Base-by-base conservation (phyloP, 2,329 filamentous ascomycete genomes). In the Rhytidhysteron rufulum region DNA sequence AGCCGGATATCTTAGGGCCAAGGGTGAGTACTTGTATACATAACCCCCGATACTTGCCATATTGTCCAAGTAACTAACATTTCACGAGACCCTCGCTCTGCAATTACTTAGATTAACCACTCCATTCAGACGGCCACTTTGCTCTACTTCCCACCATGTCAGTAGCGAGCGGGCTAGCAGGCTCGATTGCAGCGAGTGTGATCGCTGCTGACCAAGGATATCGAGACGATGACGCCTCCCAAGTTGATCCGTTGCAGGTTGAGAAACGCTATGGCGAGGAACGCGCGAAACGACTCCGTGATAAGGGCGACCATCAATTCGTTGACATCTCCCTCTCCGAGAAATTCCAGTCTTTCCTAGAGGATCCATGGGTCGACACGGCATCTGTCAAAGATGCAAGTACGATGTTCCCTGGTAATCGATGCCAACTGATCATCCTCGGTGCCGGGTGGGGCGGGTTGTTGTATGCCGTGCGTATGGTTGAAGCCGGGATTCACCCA, bases 401-500 rank as follows among this genome's bases (percentile, higher is more conserved):
- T n/a, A 17, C 36, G 4, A 27, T 43, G 18, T 29, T 24, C 9
- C 25, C 27, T 16, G 38, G 38, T 13, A 31, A 31, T 9, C 20
- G 39, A 8, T 44, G 39, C 35, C 54, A 50, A 46, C 31, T 58
- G 18, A 44, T 67, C 13, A 66, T 74, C 22, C 50, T 72, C 9
- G 71, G 73, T 9, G 70, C 65, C 6, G 72, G 72, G 2, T 71
- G 63, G 47, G 67, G 65, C 8, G 71, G 69, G 5, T 62, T 72
- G 18, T 50, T 71, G 4, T 64, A 63, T 40, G 70, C 68, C 4
- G 64, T 64, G 1, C 54, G 63, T 2, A 45, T 72, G 17, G 53
- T 71, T 16, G 53, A 70, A 43, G 51, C 60, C 3, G 67, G 68
- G 2, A 53, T 69, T 44, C 41, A 32, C 10, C 36, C 49, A 7